Percentiles rank a stretch among this genome's conserved stretches.
Evolutionary conservation across 2,329 filamentous ascomycete genomes (phyloP).

Genomic region (Cercospora nicotianae): DNA sequence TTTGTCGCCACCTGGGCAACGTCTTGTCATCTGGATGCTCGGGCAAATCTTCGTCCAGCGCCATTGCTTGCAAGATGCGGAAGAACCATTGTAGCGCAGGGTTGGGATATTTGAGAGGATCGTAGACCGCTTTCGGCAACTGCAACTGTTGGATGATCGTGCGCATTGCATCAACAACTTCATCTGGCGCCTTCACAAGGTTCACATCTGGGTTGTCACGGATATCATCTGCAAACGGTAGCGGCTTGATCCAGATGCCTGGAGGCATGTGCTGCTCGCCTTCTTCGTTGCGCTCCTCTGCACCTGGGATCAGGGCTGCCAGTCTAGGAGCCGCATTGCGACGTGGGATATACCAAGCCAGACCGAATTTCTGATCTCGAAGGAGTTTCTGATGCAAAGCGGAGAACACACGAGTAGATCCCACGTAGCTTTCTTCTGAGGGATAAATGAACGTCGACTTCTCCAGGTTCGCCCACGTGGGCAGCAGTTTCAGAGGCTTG

Average conservation of each 20-base stretch:
- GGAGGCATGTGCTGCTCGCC: constrained; percentile 72
- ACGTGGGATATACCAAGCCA: constrained; percentile 88
- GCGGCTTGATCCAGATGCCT: constrained; percentile 82
- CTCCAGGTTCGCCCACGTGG: constrained; percentile 80
- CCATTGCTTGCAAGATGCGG: constrained; percentile 84
- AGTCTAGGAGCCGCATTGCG: constrained; percentile 76
- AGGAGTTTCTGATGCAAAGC: constrained; percentile 86
- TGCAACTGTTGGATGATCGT: constrained; percentile 81
- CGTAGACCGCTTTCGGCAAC: constrained; percentile 80
- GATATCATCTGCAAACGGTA: constrained; percentile 89
- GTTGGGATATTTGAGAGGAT: constrained; percentile 86
- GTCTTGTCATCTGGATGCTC: constrained; percentile 75
- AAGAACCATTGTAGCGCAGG: constrained; percentile 91
- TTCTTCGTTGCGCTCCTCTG: constrained; percentile 63
- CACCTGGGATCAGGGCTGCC: constrained; percentile 77
- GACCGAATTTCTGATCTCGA: constrained; percentile 73
- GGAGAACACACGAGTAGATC: constrained; percentile 89
- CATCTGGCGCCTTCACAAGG: constrained; percentile 61
- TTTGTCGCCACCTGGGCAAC: constrained; percentile 78
- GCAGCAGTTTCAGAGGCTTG: constrained; percentile 73
- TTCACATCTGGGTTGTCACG: constrained; percentile 68
- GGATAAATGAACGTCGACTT: constrained; percentile 93
- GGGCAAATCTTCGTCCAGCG: constrained; percentile 86
- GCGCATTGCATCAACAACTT: constrained; percentile 78
- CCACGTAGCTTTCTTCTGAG: constrained; percentile 83